Base-by-base conservation (phyloP, 2,329 filamentous ascomycete species). In the Davidsoniella eucalypti region DNA sequence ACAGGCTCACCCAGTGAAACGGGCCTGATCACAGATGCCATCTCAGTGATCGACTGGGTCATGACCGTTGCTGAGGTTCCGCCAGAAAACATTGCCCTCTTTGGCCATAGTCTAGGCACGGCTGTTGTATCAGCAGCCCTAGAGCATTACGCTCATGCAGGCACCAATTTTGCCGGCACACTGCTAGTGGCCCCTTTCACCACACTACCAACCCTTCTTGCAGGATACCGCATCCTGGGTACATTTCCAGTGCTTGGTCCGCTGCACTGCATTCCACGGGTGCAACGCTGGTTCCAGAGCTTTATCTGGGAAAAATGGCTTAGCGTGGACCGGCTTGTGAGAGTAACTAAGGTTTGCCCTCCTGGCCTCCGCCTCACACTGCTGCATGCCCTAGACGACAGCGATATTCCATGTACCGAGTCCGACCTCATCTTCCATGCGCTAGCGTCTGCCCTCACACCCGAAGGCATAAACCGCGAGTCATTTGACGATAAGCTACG, bases 21-120 rank as follows among this genome's bases (percentile, higher is more conserved):
- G 36, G 90, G 90, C 0, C 67, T 96, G 6, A 84, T 94, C 50
- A 76, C 75, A 4, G 90, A 96, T 61, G 86, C 81, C 14, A 69
- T 82, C 3, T 71, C 86, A 0, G 67, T 86, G 2, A 69, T 93
- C 2, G 73, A 87, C 54, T 93, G 84, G 67, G 77, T 84, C 8
- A 70, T 87, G 37, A 66, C 75, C 17, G 67, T 73, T 1, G 76
- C 80, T 12, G 67, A 74, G 0, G 71, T 95, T 16, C 71, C 83
- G 0, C 67, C 86, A 0, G 72, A 75, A 38, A 79, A 79, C 23
- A 92, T 94, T 55, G 78, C 90, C 2, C 69, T 95, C 25, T 68
- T 93, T 2, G 90, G 88, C 16, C 88, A 95, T 58, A 92, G 84
- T 58, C 73, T 96, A 0, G 90, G 90, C 21, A 94, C 90, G 0